Percentiles rank a stretch among this genome's conserved stretches.
phyloP scores from a whole-genome alignment of 1,284 basidiomycete species.

The Athelia psychrophila region DNA sequence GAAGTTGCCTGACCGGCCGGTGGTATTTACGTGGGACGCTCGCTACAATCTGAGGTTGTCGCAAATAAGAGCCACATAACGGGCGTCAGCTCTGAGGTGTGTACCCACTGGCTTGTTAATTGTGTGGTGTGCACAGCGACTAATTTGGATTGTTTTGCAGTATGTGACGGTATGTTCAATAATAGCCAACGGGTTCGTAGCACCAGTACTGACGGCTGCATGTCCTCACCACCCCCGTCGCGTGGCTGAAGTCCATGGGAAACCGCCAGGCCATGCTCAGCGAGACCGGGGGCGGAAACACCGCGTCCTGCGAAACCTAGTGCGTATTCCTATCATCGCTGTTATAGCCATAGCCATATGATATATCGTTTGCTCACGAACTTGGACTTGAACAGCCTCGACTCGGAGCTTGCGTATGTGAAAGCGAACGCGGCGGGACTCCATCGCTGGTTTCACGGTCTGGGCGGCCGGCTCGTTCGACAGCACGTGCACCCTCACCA shows the following conservation, averaged over 20 bases:
- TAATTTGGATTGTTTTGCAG: conserved; percentile 38
- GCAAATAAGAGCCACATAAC: too few relatives aligned
- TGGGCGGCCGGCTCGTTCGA: conserved; percentile 40
- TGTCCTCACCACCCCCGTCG: conserved; percentile 41
- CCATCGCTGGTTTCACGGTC: conserved; percentile 46
- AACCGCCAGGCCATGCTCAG: conserved; percentile 54
- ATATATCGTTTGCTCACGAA: too few relatives aligned
- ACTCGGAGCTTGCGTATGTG: conserved; percentile 43
- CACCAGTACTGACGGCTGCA: background rate
- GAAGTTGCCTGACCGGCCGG: too few relatives aligned
- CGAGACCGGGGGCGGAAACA: conserved; percentile 59
- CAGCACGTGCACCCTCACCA: conserved; percentile 32
- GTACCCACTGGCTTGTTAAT: too few relatives aligned
- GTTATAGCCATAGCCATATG: background rate
- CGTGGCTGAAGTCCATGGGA: conserved; percentile 45
- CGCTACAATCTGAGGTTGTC: too few relatives aligned
- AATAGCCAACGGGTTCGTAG: too few relatives aligned
- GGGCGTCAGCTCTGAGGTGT: too few relatives aligned
- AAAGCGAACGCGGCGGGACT: conserved; percentile 42
- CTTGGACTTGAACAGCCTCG: conserved; percentile 33
- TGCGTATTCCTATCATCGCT: too few relatives aligned
- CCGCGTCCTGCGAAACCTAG: conserved; percentile 43
- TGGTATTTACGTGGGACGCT: too few relatives aligned
- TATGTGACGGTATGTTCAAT: conserved; percentile 12
- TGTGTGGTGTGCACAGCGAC: too few relatives aligned